Base-by-base conservation (phyloP, 1,139 yeast species). In the Yamadazyma triangularis region DNA sequence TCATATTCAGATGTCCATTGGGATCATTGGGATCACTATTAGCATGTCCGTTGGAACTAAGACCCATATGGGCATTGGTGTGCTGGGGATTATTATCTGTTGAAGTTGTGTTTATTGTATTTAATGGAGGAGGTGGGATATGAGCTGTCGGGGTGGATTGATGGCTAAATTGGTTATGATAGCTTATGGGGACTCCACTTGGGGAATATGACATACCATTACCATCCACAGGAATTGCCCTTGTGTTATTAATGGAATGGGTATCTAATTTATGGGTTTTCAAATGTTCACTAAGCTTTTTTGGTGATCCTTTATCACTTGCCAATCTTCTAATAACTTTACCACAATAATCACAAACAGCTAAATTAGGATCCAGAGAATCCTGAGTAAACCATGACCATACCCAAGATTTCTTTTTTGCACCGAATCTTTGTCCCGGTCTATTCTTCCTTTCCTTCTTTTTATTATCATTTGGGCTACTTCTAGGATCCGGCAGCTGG, bases 301-400 rank as follows among this genome's bases (percentile, higher is more conserved):
- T 75, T 16, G 81, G 81, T 18, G 76, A 70, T 0, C 81, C 80
- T 46, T 73, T 73, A 48, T 75, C 81, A 21, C 74, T 64, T 2
- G 70, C 53, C 28, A 73, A 51, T 28, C 81, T 50, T 18, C 59
- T 56, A 26, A 75, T 65, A 10, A 64, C 57, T 44, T 69, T 71
- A 2, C 74, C 71, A 48, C 81, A 75, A 36, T 50, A 60, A 39
- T 73, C 77, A 50, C 81, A 75, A 3, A 68, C 69, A 3, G 81
- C 80, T 13, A 70, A 42, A 38, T 73, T 72, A 29, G 70, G 64
- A 44, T 75, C 70, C 13, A 42, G 45, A 8, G 53, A 47, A 46
- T 74, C 78, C 43, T 75, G 80, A 12, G 60, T 60, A 42, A 75
- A 75, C 79, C 80, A 75, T 20, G 67, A 51, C 81, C 81, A 75